Evolutionary conservation across 106 monocot species (phyloP).

Genomic region (Allium fistulosum): DNA sequence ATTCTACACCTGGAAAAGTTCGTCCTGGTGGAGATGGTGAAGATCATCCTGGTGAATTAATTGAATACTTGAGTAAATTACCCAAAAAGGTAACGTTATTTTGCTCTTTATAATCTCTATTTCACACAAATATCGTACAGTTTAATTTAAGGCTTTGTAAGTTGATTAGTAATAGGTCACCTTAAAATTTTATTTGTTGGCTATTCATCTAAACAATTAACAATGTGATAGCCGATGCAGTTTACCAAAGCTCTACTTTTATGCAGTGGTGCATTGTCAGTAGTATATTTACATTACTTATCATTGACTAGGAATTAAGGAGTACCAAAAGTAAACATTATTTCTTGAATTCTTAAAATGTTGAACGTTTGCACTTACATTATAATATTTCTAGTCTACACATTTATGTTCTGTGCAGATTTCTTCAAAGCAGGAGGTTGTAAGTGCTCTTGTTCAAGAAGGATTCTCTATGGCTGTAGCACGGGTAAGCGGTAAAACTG

Average conservation of each 20-base stretch:
- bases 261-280: too few species aligned
- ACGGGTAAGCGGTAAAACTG: conserved; percentile 26
- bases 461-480: conserved; percentile 90
- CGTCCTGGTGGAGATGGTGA: conserved; percentile 85
- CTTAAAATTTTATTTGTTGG: too few species aligned
- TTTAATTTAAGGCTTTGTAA: too few species aligned
- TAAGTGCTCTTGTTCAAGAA: conserved; percentile 59
- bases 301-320: too few species aligned
- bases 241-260: too few species aligned
- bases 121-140: too few species aligned
- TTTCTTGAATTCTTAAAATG: too few species aligned
- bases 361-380: not conserved
- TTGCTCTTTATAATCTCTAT: not conserved
- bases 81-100: conserved; percentile 45
- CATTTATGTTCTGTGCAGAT: conserved; percentile 26
- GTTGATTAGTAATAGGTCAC: too few species aligned
- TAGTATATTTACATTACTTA: too few species aligned
- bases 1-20: conserved; percentile 92
- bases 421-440: conserved; percentile 66
- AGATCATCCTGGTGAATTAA: conserved; percentile 92
- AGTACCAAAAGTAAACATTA: too few species aligned
- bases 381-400: not conserved
- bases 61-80: conserved; percentile 58
- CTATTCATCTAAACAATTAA: too few species aligned
- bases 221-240: too few species aligned